Percentiles rank a stretch among this genome's conserved stretches.
Conservation (phyloP, 768 basidiomycete species). For the Pleurotus tuber-regium region DNA sequence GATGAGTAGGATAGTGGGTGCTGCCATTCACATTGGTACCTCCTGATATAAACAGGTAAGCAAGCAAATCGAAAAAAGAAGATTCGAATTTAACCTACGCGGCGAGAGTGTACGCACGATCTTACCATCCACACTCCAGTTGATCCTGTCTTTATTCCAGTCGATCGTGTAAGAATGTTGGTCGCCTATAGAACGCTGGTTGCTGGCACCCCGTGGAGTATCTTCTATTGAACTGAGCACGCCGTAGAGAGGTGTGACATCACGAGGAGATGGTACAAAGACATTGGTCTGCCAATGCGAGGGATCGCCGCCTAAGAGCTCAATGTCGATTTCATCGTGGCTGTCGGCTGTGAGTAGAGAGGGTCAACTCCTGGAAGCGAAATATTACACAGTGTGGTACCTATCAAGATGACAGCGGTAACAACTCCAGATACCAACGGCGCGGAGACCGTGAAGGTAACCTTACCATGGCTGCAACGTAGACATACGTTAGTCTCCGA, state of each 20-base stretch:
- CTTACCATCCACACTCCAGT: conserved; percentile 38
- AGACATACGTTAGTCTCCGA: not conserved
- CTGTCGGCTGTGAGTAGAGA: conserved; percentile 15
- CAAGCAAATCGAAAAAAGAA: not conserved
- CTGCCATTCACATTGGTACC: conserved; percentile 31
- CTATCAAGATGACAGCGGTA: conserved; percentile 38
- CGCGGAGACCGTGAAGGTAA: conserved; percentile 30
- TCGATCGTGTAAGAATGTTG: conserved; percentile 37
- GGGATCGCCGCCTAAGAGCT: conserved; percentile 36
- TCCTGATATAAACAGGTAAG: conserved; percentile 16
- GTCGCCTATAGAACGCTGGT: conserved; percentile 12
- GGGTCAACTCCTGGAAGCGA: not conserved
- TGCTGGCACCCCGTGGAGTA: conserved; percentile 13
- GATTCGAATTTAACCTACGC: conserved; percentile 14
- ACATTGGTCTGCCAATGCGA: conserved; percentile 40
- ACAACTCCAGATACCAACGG: conserved; percentile 28
- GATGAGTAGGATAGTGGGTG: conserved; percentile 34
- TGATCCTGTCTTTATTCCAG: conserved; percentile 34
- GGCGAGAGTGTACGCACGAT: conserved; percentile 28
- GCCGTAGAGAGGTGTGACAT: conserved; percentile 32
- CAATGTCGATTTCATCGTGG: conserved; percentile 41
- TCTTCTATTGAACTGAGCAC: conserved; percentile 32
- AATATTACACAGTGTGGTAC: no score
- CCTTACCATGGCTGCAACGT: conserved; percentile 29
- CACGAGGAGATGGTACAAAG: conserved; percentile 29